These are phyloP conservation scores for Aspergillus vadensis DNA, from an alignment of 2,329 filamentous ascomycete genomes.

Conservation along the genomic window DNA sequence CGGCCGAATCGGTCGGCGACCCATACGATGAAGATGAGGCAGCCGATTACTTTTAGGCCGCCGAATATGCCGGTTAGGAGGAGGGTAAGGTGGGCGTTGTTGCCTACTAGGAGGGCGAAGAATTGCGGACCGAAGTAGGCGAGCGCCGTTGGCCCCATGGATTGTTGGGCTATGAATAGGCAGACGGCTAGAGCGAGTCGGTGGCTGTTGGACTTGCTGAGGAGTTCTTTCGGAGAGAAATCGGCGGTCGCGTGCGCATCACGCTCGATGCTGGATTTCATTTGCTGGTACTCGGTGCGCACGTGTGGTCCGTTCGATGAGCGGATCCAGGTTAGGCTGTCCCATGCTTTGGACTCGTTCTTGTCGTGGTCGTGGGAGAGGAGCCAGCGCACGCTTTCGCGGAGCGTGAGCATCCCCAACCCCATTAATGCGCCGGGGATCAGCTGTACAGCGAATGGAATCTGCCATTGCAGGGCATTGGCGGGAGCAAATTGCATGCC, in stretches of 20 bases:
- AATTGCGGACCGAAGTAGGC: constrained; percentile 60
- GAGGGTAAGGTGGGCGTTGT: constrained; percentile 48
- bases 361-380: constrained; percentile 44
- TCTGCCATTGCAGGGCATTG: constrained; percentile 55
- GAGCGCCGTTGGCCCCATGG: constrained; percentile 57
- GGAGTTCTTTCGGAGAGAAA: constrained; percentile 48
- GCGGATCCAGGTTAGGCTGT: constrained; percentile 56
- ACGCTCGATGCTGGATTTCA: constrained; percentile 49
- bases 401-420: constrained; percentile 51
- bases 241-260: constrained; percentile 50
- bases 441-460: constrained; percentile 57
- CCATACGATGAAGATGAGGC: constrained; percentile 55
- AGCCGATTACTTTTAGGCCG: constrained; percentile 55
- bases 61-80: constrained; percentile 58
- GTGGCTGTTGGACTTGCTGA: constrained; percentile 49
- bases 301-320: constrained; percentile 42
- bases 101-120: constrained; percentile 54
- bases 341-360: constrained; percentile 47
- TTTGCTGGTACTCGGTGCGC: constrained; percentile 53
- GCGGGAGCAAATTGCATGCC: constrained; percentile 33
- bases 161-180: constrained; percentile 56
- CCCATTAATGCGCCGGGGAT: constrained; percentile 52
- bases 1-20: constrained; percentile 56
- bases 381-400: constrained; percentile 56
- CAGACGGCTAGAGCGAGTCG: constrained; percentile 48